Conservation (phyloP, 768 basidiomycete genomes). For the Russula compacta region DNA sequence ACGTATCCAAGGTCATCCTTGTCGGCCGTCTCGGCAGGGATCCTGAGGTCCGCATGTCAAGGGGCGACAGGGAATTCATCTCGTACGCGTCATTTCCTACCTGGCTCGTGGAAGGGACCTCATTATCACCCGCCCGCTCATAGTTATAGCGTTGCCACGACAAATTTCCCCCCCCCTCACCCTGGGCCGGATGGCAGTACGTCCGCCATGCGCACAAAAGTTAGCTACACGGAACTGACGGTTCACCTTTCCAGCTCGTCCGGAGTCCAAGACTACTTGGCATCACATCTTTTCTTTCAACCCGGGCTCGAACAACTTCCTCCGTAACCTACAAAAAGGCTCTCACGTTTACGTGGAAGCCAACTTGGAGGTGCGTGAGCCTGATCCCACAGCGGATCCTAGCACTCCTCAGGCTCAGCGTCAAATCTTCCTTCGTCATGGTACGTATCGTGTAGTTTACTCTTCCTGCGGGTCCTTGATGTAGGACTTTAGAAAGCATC, state of each 20-base stretch:
- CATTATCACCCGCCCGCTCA: neutral
- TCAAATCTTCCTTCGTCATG: conserved; percentile 76
- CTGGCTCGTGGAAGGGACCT: neutral
- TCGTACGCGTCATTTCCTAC: conserved; percentile 39
- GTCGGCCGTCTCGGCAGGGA: conserved; percentile 65
- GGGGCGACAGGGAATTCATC: conserved; percentile 70
- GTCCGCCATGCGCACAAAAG: conserved; percentile 20
- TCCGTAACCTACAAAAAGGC: conserved; percentile 60
- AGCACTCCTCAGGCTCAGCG: conserved; percentile 62
- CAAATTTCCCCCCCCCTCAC: conserved; percentile 49
- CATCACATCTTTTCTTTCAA: conserved; percentile 70
- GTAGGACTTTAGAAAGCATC: conserved; percentile 39
- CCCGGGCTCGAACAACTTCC: conserved; percentile 49
- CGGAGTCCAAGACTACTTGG: conserved; percentile 52
- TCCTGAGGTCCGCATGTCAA: conserved; percentile 61
- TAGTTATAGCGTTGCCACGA: conserved; percentile 75
- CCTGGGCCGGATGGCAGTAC: conserved; percentile 53
- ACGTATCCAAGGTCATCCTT: conserved; percentile 69
- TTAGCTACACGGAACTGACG: neutral
- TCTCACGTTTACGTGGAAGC: conserved; percentile 76
- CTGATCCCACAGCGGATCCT: conserved; percentile 57
- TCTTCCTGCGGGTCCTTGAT: neutral
- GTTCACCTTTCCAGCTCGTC: conserved; percentile 36
- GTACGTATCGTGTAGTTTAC: conserved; percentile 31
- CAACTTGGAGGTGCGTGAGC: conserved; percentile 64